Conservation (phyloP, 2,329 filamentous ascomycete species). For the Neonectria ditissima region DNA sequence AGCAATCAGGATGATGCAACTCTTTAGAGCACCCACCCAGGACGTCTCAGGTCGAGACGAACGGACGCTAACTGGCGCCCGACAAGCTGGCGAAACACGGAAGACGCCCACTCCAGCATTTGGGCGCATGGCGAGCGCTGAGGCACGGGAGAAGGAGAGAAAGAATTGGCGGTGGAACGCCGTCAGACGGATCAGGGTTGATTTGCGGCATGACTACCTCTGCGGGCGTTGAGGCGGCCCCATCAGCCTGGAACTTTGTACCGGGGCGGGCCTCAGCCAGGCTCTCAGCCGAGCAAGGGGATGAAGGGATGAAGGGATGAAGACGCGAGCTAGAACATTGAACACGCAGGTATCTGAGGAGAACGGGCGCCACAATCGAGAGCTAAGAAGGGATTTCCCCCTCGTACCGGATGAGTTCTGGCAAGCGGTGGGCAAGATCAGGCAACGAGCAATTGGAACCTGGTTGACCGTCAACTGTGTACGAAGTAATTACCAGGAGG, state of each 20-base stretch:
- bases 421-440: conserved; percentile 9
- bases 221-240: conserved; percentile 32
- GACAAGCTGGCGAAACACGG: conserved; percentile 25
- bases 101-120: conserved; percentile 24
- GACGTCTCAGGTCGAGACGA: conserved; percentile 24
- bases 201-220: conserved; percentile 18
- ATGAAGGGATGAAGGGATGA: conserved; percentile 35
- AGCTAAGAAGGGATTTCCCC: conserved; percentile 6
- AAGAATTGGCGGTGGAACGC: conserved; percentile 33
- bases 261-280: conserved; percentile 4
- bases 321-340: conserved; percentile 27
- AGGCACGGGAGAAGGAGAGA: conserved; percentile 1
- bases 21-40: conserved; percentile 19
- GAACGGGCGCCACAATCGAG: conserved; percentile 6
- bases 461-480: conserved; percentile 14
- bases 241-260: conserved; percentile 29
- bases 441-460: not conserved
- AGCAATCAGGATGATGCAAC: conserved; percentile 19
- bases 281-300: conserved; percentile 43
- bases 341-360: conserved; percentile 21
- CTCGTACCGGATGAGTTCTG: not conserved
- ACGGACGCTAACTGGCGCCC: conserved; percentile 20
- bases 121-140: conserved; percentile 4
- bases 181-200: conserved; percentile 25
- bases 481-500: conserved; percentile 3